Base-by-base conservation (phyloP, 129 eudicot genomes). In the Kitagawia praeruptora region DNA sequence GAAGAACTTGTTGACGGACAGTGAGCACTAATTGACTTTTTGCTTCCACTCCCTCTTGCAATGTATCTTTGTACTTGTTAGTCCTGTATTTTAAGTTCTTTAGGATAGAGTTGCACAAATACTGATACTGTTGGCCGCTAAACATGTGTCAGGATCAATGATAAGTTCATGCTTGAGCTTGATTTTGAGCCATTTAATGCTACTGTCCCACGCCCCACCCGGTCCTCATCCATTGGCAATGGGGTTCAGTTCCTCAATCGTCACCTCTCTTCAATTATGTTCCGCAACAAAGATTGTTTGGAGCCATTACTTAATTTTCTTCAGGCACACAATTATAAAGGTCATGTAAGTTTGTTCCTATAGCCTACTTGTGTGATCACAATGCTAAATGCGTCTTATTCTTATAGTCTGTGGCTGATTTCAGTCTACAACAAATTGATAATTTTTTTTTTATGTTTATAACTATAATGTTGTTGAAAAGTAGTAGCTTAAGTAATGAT, bases 101-200 rank as follows among this genome's bases (percentile, higher is more conserved):
- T 74, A 34, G 70, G 47, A 42, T n/a, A 40, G 39, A 75, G 47
- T 15, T 45, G 64, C 39, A 56, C 63, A 40, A 15, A 61, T 79
- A 51, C 13, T 64, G 53, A 41, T 23, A 38, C 71, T 14, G 61
- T 39, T 56, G 44, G 31, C 69, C 71, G 44, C 34, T 80, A 42
- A 41, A 56, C 75, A 5, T 81, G 53, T 61, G 75, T 44, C 82
- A 96, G 99, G 89, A 39, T 27, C 51, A 79, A 87, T 18, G 90
- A 80, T 70, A 84, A 82, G 8, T 89, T 47, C 82, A 79, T 84
- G 80, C 98, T 96, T 66, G 99, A 96, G 87, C 88, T 96, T 75
- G 99, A 96, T 82, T 90, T 92, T 70, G 99, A 90, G 89, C 99
- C 99, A 80, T 96, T 96, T 85, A 96, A 90, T 83, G 95, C 96